Evolutionary conservation across 1,284 basidiomycete species (phyloP), one percentile per base, ranked within the genome.

Genomic region (Cryptococcus sp.): DNA sequence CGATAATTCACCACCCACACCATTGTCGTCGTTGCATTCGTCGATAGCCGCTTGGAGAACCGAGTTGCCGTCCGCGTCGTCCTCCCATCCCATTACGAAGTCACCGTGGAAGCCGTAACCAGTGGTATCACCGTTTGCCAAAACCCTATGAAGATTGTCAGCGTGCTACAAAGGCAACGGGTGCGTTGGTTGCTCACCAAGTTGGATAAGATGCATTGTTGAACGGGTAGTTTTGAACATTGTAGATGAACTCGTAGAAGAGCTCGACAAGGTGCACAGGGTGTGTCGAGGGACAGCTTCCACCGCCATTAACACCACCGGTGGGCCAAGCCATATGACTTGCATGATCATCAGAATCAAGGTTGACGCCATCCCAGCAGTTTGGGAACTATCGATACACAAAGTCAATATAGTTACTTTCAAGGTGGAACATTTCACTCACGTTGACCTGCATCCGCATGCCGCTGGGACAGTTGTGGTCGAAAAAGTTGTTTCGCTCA

Each of bases 61-160:
- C 17, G 67, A 64, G 19, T 64, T 61, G 48, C 69, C 69, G 57
- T 71, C 68, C 52, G 63, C 59, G 47, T 61, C 60, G 16, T 57
- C 54, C 56, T 75, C 68, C 75, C 75, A 77, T 35, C 62, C 62
- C 49, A 67, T 67, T 38, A 67, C 61, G 47, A 76, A 76, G 57
- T 76, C 74, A 30, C 63, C 74, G 52, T 76, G 74, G 45, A 69
- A 54, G 38, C 72, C 74, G 51, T 65, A 71, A 40, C 72, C 75
- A 19, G 71, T 75, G 19, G 68, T 72, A 57, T 77, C 75, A 39
- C 75, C 75, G 55, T 73, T 75, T 17, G 77, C 71, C 73, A 72
- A 75, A 23, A 66, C 69, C 73, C 72, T 43, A 55, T 54, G 16
- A 69, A 39, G 6, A 67, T 25, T 5, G 55, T 58, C 17, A 65